A percentile compares a stretch with the other conserved stretches of the same genome.
Evolutionary conservation across 2,329 filamentous ascomycete genomes (phyloP).

Genomic region (Penicillium sp.): DNA sequence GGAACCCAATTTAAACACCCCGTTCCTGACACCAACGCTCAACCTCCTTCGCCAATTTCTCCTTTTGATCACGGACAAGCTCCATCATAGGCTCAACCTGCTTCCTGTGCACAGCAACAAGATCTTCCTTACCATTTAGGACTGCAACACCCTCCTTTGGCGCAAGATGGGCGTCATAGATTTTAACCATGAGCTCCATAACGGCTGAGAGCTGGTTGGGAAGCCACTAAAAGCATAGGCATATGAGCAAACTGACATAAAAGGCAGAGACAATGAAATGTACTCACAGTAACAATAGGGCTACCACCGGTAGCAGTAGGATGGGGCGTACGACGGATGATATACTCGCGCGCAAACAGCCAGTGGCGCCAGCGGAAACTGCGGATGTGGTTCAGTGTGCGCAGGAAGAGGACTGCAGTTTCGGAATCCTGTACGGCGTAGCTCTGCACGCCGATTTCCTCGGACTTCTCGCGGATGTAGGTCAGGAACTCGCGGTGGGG

Average conservation of each 20-base stretch:
- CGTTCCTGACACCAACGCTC: slow-evolving; percentile 48
- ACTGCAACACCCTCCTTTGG: slow-evolving; percentile 29
- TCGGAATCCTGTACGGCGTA: slow-evolving; percentile 41
- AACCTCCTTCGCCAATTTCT: slow-evolving; percentile 43
- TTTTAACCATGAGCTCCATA: slow-evolving; percentile 50
- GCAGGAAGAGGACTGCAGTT: slow-evolving; percentile 46
- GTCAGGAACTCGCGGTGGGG: slow-evolving; percentile 84
- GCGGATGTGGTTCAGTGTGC: slow-evolving; percentile 48
- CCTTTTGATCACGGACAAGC: slow-evolving; percentile 34
- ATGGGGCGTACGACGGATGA: slow-evolving; percentile 47
- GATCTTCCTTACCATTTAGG: slow-evolving; percentile 14
- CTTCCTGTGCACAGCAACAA: slow-evolving; percentile 34
- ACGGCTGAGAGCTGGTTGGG: slow-evolving; percentile 50
- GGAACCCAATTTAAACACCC: slow-evolving; percentile 31
- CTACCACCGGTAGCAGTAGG: slow-evolving; percentile 51
- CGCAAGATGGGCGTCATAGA: slow-evolving; percentile 43
- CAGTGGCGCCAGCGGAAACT: slow-evolving; percentile 53
- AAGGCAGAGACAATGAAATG: background rate
- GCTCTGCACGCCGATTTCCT: slow-evolving; percentile 46
- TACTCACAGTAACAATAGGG: slow-evolving; percentile 48
- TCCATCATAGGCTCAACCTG: slow-evolving; percentile 42
- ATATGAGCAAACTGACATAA: background rate
- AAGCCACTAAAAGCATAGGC: slow-evolving; percentile 39
- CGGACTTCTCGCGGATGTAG: slow-evolving; percentile 60
- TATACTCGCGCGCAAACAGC: slow-evolving; percentile 51